These are phyloP conservation scores for Suzukiozyma palmioleophila DNA, from an alignment of 1,139 yeast genomes.

Conservation along the genomic window DNA sequence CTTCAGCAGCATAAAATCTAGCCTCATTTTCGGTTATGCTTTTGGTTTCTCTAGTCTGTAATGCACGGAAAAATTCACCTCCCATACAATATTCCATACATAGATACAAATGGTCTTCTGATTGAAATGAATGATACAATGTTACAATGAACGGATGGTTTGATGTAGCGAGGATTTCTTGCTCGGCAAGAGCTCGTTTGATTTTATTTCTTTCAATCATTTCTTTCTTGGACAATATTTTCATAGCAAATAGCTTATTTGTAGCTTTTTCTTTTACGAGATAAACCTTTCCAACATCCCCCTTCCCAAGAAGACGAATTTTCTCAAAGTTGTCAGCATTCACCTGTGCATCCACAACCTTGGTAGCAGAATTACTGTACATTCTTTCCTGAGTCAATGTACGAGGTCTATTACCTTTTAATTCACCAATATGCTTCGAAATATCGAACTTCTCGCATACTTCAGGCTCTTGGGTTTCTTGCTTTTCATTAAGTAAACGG, in stretches of 20 bases:
- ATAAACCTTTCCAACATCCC: conserved; percentile 97
- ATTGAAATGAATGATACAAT: conserved; percentile 91
- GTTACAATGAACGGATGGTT: conserved; percentile 98
- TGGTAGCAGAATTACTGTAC: conserved; percentile 69
- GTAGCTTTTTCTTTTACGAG: conserved; percentile 79
- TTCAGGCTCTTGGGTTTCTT: conserved; percentile 4
- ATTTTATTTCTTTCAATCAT: conserved; percentile 94
- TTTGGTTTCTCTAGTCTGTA: conserved; percentile 85
- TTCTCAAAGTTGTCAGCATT: conserved; percentile 86
- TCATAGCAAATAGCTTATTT: conserved; percentile 84
- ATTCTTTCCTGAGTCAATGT: conserved; percentile 54
- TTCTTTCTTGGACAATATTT: conserved; percentile 82
- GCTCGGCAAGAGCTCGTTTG: conserved; percentile 92
- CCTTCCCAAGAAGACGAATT: conserved; percentile 83
- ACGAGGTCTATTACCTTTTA: conserved; percentile 44
- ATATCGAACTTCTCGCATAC: conserved; percentile 32
- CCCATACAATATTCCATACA: conserved; percentile 99
- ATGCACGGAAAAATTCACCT: conserved; percentile 95
- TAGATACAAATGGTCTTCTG: conserved; percentile 85
- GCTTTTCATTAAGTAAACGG: conserved; percentile 28
- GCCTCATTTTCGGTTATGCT: conserved; percentile 89
- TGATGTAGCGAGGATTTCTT: conserved; percentile 90
- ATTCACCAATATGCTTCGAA: conserved; percentile 52
- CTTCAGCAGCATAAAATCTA: conserved; percentile 92
- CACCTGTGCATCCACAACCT: conserved; percentile 74